phyloP scores from a whole-genome alignment of 2,329 filamentous ascomycete genomes.

The Ascochyta rabiei region DNA sequence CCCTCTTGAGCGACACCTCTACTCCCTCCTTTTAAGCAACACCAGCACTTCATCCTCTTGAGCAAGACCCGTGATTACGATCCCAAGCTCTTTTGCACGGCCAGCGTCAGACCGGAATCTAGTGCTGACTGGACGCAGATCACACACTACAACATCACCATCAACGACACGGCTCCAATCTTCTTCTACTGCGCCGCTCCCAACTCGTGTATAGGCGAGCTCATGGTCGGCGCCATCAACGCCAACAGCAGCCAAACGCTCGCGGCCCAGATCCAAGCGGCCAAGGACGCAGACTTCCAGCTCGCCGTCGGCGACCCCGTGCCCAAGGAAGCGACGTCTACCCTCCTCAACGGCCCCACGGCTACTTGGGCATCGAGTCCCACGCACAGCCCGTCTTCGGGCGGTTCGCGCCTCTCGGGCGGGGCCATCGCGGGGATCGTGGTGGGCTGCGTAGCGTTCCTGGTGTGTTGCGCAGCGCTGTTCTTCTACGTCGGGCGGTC shows the following conservation, averaged over 20 bases:
- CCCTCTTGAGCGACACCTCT: neutral
- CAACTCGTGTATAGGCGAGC: constrained; percentile 66
- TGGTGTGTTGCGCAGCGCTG: constrained; percentile 65
- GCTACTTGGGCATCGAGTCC: constrained; percentile 24
- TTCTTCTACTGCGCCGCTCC: constrained; percentile 60
- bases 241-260: constrained; percentile 51
- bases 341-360: constrained; percentile 11
- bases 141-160: constrained; percentile 40
- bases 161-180: constrained; percentile 45
- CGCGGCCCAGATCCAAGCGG: constrained; percentile 31
- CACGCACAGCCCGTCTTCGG: neutral
- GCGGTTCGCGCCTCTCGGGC: constrained; percentile 34
- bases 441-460: constrained; percentile 66
- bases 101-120: neutral
- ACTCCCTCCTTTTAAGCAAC: too few species aligned
- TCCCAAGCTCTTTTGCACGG: neutral
- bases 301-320: constrained; percentile 50
- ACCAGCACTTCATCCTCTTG: too few species aligned
- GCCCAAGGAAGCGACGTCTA: constrained; percentile 44
- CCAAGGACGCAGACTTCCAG: constrained; percentile 31
- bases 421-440: constrained; percentile 61
- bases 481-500: constrained; percentile 68
- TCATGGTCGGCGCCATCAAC: constrained; percentile 81
- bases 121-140: constrained; percentile 22
- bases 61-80: neutral